phyloP scores from a whole-genome alignment of 805 yeast species.

The Hanseniaspora valbyensis region DNA sequence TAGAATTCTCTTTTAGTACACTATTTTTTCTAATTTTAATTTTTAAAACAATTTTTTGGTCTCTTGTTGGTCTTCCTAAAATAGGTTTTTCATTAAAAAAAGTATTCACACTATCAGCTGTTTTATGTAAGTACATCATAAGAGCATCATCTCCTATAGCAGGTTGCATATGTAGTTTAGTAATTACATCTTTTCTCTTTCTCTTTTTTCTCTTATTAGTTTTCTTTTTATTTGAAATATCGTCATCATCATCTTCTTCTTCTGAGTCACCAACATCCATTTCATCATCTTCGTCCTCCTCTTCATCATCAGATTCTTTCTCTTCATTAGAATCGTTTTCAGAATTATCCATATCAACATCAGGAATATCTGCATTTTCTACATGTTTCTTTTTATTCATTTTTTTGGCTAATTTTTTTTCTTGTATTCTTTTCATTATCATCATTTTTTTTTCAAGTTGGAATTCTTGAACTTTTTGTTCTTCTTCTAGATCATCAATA shows the following conservation, averaged over 20 bases:
- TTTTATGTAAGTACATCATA: conserved; percentile 28
- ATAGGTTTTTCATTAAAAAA: conserved; percentile 49
- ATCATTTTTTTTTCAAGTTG: conserved; percentile 21
- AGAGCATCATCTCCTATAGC: conserved; percentile 18
- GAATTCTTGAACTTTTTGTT: conserved; percentile 33
- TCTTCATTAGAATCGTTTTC: background rate
- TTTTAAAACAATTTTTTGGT: conserved; percentile 50
- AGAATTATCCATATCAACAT: background rate
- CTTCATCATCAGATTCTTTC: conserved; percentile 5
- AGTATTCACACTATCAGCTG: conserved; percentile 27
- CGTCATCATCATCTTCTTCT: conserved; percentile 20
- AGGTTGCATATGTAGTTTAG: conserved; percentile 18
- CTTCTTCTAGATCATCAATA: conserved; percentile 27
- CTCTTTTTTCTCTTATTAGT: background rate
- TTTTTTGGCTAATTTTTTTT: conserved; percentile 19
- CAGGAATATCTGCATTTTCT: background rate
- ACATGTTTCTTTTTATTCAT: conserved; percentile 18
- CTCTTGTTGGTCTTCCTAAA: conserved; percentile 39
- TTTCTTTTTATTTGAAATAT: background rate
- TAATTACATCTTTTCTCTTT: background rate
- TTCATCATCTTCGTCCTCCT: conserved; percentile 19
- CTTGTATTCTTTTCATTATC: conserved; percentile 27
- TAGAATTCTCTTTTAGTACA: conserved; percentile 29
- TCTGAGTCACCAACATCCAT: conserved; percentile 7
- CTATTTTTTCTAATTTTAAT: conserved; percentile 40